phyloP scores from a whole-genome alignment of 495 filamentous ascomycete genomes.

The Daldinia childiae region DNA sequence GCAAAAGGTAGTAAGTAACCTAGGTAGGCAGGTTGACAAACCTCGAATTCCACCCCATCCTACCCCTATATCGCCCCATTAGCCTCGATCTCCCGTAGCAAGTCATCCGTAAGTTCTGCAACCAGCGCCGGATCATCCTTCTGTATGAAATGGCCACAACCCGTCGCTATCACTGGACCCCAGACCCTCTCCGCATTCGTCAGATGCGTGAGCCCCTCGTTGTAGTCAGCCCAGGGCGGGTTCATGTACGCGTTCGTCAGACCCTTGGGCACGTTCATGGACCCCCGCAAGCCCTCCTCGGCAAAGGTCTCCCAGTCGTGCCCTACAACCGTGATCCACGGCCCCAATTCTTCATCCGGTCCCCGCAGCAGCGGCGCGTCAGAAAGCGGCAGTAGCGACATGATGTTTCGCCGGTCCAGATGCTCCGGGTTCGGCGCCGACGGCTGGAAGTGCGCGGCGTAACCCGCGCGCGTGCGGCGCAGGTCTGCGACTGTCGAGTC shows the following conservation, averaged over 20 bases:
- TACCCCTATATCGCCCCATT: not conserved
- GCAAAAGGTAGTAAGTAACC: not conserved
- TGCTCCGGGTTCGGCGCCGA: conserved; percentile 64
- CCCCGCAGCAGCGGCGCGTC: conserved; percentile 60
- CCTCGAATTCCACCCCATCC: not conserved
- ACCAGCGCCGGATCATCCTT: conserved; percentile 69
- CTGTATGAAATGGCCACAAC: conserved; percentile 71
- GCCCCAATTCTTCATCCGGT: conserved; percentile 11
- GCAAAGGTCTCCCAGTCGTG: conserved; percentile 70
- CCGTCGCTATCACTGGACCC: conserved; percentile 62
- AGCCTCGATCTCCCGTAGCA: conserved; percentile 44
- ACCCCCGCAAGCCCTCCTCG: conserved; percentile 54
- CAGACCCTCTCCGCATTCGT: conserved; percentile 51
- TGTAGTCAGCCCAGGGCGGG: conserved; percentile 65
- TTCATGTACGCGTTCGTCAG: conserved; percentile 63
- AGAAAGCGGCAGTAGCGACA: conserved; percentile 59
- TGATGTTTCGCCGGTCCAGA: conserved; percentile 61
- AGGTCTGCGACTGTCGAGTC: conserved; percentile 59
- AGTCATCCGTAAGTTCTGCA: conserved; percentile 53
- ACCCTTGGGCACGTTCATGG: conserved; percentile 50
- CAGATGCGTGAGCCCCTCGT: conserved; percentile 62
- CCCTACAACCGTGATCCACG: conserved; percentile 65
- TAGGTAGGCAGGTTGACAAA: not conserved
- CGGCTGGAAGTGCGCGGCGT: conserved; percentile 60
- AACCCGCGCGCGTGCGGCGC: conserved; percentile 53